phyloP scores from a whole-genome alignment of 768 basidiomycete genomes.

The Amanita subjunquillea region DNA sequence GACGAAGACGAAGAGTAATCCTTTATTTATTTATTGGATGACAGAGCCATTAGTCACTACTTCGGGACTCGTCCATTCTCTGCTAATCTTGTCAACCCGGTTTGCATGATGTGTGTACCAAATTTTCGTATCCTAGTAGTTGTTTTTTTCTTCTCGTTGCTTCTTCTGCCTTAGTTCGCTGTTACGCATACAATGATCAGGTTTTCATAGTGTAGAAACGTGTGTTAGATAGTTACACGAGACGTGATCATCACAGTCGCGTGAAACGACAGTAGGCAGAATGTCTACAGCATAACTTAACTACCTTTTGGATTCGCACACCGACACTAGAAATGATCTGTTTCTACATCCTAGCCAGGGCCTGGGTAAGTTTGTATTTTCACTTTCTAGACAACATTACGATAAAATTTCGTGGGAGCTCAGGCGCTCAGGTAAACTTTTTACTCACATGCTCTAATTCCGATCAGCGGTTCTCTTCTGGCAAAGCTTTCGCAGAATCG shows the following conservation, averaged over 20 bases:
- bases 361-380: too few species aligned
- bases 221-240: background rate
- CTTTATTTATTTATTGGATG: conserved; percentile 3
- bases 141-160: background rate
- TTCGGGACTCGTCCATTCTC: background rate
- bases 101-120: conserved; percentile 4
- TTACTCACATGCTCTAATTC: too few species aligned
- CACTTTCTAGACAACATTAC: too few species aligned
- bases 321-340: background rate
- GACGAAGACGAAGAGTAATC: conserved; percentile 26
- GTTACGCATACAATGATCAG: background rate
- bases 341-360: too few species aligned
- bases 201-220: background rate
- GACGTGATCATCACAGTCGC: background rate
- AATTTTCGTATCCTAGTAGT: conserved; percentile 5
- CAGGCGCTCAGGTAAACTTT: too few species aligned
- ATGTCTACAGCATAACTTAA: background rate
- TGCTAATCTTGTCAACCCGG: background rate
- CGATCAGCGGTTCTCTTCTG: too few species aligned
- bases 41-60: background rate
- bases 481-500: too few species aligned
- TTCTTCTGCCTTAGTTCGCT: background rate
- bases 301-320: too few species aligned
- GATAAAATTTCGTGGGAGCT: too few species aligned
- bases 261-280: background rate